Conservation (phyloP, 1,284 basidiomycete genomes). For the Ceratobasidium sp. region DNA sequence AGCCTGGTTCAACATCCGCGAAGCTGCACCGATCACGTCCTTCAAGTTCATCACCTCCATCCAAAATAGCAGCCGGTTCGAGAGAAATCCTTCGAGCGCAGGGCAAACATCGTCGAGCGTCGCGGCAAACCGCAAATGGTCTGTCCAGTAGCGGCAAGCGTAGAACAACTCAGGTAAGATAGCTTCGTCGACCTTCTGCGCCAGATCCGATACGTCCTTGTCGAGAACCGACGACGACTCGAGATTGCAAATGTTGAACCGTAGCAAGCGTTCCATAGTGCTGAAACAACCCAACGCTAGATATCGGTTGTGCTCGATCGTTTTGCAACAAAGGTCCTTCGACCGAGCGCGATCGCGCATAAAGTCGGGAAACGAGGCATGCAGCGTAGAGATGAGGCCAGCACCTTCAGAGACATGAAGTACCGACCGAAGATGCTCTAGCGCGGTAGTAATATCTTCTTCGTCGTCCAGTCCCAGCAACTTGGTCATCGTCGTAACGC, state of each 20-base stretch:
- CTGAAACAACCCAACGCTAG: neutral
- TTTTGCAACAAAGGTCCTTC: neutral
- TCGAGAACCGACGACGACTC: neutral
- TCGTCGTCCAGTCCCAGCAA: neutral
- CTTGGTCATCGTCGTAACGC: neutral
- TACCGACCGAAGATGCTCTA: slow-evolving; percentile 1
- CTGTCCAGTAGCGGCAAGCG: no score
- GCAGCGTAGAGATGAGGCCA: neutral
- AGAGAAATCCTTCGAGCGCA: no score
- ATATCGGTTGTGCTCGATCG: neutral
- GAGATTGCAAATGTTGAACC: neutral
- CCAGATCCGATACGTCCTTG: neutral
- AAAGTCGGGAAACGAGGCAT: slow-evolving; percentile 7
- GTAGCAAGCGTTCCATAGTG: slow-evolving; percentile 10
- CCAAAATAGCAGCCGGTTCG: no score
- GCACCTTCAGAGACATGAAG: neutral
- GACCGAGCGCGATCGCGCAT: neutral
- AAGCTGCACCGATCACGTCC: no score
- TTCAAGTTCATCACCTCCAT: no score
- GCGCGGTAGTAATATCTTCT: neutral
- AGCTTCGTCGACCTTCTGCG: neutral
- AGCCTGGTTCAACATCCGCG: no score
- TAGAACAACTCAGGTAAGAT: neutral
- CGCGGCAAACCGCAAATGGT: no score
- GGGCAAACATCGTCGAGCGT: no score